These are phyloP conservation scores for Aspergillus alliaceus DNA, from an alignment of 2,329 filamentous ascomycete genomes.

Conservation along the genomic window DNA sequence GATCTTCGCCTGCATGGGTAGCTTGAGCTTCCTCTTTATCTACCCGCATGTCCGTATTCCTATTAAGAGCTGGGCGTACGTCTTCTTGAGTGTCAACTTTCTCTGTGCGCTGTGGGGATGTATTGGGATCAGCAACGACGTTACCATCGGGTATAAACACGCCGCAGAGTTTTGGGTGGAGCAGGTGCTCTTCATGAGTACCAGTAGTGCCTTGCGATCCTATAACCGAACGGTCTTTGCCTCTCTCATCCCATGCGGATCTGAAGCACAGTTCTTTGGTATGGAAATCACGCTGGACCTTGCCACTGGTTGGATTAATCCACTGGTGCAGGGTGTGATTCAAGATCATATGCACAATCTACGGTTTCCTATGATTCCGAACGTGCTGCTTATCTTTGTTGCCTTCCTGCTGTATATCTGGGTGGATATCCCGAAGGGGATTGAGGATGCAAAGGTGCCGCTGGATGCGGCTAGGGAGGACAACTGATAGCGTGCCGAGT, in stretches of 20 bases:
- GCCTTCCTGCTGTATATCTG: conserved; percentile 6
- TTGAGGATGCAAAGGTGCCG: conserved; percentile 12
- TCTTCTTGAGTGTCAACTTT: conserved; percentile 8
- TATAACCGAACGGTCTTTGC: conserved; percentile 12
- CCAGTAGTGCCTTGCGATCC: conserved; percentile 10
- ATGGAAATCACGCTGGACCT: conserved; percentile 13
- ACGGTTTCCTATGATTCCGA: conserved; percentile 15
- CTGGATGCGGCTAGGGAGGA: not conserved
- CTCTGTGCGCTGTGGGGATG: conserved; percentile 14
- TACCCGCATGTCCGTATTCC: conserved; percentile 10
- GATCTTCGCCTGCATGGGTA: conserved; percentile 17
- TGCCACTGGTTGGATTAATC: conserved; percentile 15
- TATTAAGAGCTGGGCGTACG: conserved; percentile 10
- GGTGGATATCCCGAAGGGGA: conserved; percentile 12
- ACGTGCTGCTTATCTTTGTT: conserved; percentile 12
- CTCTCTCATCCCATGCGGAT: conserved; percentile 9
- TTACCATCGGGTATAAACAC: conserved; percentile 15
- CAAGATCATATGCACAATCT: conserved; percentile 14
- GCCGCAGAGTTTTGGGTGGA: conserved; percentile 14
- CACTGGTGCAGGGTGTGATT: conserved; percentile 11
- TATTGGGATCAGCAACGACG: conserved; percentile 12
- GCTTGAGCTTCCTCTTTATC: conserved; percentile 17
- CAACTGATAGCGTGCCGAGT: not conserved
- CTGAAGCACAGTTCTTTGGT: conserved; percentile 15
- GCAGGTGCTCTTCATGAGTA: conserved; percentile 14